Evolutionary conservation across 768 basidiomycete genomes (phyloP), one percentile per base, ranked within the genome.

Genomic region (Amanita thiersii): DNA sequence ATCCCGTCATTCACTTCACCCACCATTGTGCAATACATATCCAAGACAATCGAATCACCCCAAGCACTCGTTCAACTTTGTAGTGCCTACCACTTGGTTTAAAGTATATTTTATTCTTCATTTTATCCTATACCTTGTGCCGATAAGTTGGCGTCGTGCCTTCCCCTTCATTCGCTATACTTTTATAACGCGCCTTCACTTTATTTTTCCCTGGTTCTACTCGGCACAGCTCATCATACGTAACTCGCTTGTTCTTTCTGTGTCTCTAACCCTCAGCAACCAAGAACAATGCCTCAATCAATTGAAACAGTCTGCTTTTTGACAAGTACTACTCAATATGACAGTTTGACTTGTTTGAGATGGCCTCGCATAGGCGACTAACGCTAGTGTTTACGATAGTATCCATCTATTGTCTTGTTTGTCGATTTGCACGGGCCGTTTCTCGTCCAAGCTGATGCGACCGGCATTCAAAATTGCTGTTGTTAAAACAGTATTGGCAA

Each of bases 381-480:
- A n/a, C 53, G 38, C 48, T 43, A 32, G 37, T 45, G 24, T 56
- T 65, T 64, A 89, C 58, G 82, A 77, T 39, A 91, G 66, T 47
- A 77, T 54, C 86, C 85, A 90, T 40, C 63, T 59, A 47, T 69
- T 72, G 24, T 69, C 76, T 14, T 68, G 69, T 62, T 78, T 77
- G 67, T 70, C 79, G 59, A 96, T 86, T 21, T 67, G 70, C 38
- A 94, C 89, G 5, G 85, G 72, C 47, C 90, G 66, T 66, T 84
- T 88, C 72, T 94, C 89, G 59, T 94, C 89, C 43, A 94, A 62
- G 54, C 85, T 87, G 57, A 89, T 81, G 42, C 92, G 77, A 10
- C 92, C 92, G 19, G 92, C 92, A 48, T 93, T 78, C 50, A 94
- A 73, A 56, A 94, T 89, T 10, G 86, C 86, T 8, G 88, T 90